phyloP scores from a whole-genome alignment of 2,329 filamentous ascomycete species.

The Nothomitra cinnamomea region DNA sequence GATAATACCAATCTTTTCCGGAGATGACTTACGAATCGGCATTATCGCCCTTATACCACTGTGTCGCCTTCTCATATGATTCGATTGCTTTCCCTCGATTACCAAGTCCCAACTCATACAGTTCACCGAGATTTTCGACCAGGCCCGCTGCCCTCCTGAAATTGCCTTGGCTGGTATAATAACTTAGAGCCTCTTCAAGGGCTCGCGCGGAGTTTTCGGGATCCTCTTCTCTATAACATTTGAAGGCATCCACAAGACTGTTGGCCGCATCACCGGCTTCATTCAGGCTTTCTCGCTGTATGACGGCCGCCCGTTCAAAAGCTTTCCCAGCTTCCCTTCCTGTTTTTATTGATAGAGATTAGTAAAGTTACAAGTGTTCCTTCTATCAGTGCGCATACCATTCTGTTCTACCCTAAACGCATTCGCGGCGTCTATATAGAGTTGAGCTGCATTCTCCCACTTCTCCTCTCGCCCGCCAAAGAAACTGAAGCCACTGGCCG shows the following conservation, averaged over 20 bases:
- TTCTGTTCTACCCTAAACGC: conserved; percentile 77
- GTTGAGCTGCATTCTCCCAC: conserved; percentile 72
- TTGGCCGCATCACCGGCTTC: conserved; percentile 89
- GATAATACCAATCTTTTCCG: too few species aligned
- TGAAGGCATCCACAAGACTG: conserved; percentile 78
- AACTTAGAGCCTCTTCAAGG: conserved; percentile 60
- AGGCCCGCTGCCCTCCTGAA: conserved; percentile 80
- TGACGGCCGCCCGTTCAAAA: conserved; percentile 70
- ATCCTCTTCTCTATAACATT: conserved; percentile 76
- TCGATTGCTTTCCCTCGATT: conserved; percentile 65
- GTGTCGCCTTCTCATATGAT: conserved; percentile 69
- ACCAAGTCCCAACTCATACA: conserved; percentile 67
- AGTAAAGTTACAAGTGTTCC: conserved; percentile 5
- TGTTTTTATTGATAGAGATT: conserved; percentile 19
- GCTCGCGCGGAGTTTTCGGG: conserved; percentile 70
- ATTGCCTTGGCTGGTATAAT: conserved; percentile 81
- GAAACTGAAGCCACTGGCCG: conserved; percentile 68
- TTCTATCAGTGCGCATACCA: conserved; percentile 25
- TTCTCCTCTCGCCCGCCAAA: conserved; percentile 81
- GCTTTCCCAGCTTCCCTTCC: conserved; percentile 73
- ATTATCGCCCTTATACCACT: conserved; percentile 80
- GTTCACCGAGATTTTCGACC: conserved; percentile 74
- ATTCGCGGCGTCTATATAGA: conserved; percentile 79
- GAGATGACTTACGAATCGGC: conserved; percentile 50
- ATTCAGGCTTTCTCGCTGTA: conserved; percentile 67